Base-by-base conservation (phyloP, 2,329 filamentous ascomycete species). In the Chaetomium sp. region DNA sequence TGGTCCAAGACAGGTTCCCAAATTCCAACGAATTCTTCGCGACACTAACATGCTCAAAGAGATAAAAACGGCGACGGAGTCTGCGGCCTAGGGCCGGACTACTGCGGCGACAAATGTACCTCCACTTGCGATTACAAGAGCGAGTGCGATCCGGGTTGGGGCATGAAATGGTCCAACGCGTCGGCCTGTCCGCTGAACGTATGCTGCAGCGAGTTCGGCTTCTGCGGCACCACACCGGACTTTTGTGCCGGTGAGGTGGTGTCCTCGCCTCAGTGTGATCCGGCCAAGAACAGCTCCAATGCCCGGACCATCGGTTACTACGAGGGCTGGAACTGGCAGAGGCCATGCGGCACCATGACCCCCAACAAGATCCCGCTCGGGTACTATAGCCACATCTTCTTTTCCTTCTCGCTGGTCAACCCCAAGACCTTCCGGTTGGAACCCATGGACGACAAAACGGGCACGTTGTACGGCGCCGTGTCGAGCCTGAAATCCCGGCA, bases 161-260 rank as follows among this genome's bases (percentile, higher is more conserved):
- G 42, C 44, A 11, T 33, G 10, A 14, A 59, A 33, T 51, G 37
- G 37, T 38, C 37, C 14, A 52, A 51, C 14, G 9, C 34, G n/a
- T 36, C 45, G 6, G 32, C 61, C 9, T 73, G 71, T 54, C 70
- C 70, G 2, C 64, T 73, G 27, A 71, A 73, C 52, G 71, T 72
- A 8, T 74, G 71, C 60, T 72, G 72, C 59, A 62, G 59, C 45
- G 45, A 65, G 33, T 65, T 49, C 42, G 68, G 70, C 42, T 73
- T 70, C 61, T 73, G 70, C 50, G 68, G 69, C 4, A 62, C 48
- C 4, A 64, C 62, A 7, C 36, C 44, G 5, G 64, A 65, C 5
- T 69, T 68, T 52, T 70, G 67, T 53, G 34, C 35, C 11, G 43
- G 45, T n/a, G 62, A 49, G 59, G 51, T 49, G n/a, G 42, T 46